A percentile compares a stretch with the other conserved stretches of the same genome.
Conservation (phyloP, 2,329 filamentous ascomycete species). For the Erysiphe neolycopersici region DNA sequence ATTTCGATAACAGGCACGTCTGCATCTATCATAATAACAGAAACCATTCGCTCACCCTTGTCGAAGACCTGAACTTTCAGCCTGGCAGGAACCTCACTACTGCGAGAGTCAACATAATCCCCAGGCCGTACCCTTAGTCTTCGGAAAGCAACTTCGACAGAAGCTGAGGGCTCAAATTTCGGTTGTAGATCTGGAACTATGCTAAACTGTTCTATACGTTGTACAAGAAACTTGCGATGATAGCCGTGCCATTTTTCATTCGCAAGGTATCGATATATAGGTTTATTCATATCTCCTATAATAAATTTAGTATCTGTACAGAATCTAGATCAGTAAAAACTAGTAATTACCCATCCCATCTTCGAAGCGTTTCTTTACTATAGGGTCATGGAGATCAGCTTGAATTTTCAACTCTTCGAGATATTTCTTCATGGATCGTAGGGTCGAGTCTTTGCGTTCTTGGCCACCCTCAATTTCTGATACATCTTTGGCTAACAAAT, state of each 20-base stretch:
- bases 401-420: conserved; percentile 62
- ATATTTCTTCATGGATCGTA: conserved; percentile 43
- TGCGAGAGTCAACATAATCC: conserved; percentile 44
- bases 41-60: conserved; percentile 53
- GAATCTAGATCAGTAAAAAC: not conserved
- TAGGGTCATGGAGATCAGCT: conserved; percentile 82
- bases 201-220: conserved; percentile 66
- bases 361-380: conserved; percentile 83
- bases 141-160: conserved; percentile 62
- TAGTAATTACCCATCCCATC: conserved; percentile 49
- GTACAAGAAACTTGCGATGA: conserved; percentile 50
- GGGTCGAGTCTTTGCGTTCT: conserved; percentile 32
- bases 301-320: conserved; percentile 6
- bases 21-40: conserved; percentile 62
- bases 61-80: conserved; percentile 71
- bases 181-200: conserved; percentile 75
- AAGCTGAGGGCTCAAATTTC: conserved; percentile 47
- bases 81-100: conserved; percentile 47
- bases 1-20: conserved; percentile 60
- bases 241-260: conserved; percentile 70
- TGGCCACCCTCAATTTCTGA: conserved; percentile 33
- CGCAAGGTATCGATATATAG: conserved; percentile 78
- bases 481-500: conserved; percentile 31
- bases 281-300: conserved; percentile 78
- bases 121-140: conserved; percentile 45